Conservation (phyloP, 2,329 filamentous ascomycete genomes). For the Xylaria sp. region DNA sequence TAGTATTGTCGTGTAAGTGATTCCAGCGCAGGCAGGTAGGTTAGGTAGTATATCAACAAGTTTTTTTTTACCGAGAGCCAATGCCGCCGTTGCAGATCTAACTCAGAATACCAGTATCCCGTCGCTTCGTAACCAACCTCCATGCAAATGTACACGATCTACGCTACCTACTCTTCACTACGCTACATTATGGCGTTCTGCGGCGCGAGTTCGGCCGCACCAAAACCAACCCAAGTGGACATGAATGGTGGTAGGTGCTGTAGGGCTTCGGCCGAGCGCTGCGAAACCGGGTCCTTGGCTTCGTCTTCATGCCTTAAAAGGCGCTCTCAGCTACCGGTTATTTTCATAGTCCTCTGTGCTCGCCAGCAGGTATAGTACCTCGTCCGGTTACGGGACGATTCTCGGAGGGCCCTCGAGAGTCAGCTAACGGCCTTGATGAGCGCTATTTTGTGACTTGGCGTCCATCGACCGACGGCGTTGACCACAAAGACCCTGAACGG, state of each 20-base stretch:
- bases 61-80: constrained; percentile 17
- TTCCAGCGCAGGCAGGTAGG: neutral
- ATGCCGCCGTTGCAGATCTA: constrained; percentile 20
- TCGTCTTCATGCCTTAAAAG: constrained; percentile 6
- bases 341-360: neutral
- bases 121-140: neutral
- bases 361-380: no score
- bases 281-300: constrained; percentile 26
- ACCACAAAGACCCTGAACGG: neutral
- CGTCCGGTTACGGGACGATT: constrained; percentile 3
- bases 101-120: neutral
- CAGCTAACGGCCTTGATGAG: neutral
- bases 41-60: constrained; percentile 22
- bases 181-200: no score
- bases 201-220: constrained; percentile 28
- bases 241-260: neutral
- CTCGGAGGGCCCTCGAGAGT: neutral
- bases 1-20: neutral
- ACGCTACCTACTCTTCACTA: neutral
- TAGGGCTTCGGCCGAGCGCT: constrained; percentile 5
- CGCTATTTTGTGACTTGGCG: neutral
- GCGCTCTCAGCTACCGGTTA: neutral
- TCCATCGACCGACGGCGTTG: neutral
- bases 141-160: neutral
- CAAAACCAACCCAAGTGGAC: constrained; percentile 7